Evolutionary conservation across 73 alveolate species (phyloP).

Genomic region (Blepharisma japonicum): DNA sequence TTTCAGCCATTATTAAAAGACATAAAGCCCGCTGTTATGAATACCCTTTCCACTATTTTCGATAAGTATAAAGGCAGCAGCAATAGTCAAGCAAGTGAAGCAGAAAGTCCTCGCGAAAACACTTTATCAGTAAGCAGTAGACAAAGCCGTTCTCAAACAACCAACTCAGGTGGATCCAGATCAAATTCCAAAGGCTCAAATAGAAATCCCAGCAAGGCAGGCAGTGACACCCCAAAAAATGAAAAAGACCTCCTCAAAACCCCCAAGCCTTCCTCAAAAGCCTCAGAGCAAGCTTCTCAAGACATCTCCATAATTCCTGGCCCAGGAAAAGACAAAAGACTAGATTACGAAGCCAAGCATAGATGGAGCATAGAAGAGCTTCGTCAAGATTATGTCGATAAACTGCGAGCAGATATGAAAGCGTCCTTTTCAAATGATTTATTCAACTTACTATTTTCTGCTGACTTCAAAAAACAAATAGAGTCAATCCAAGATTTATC

Average conservation of each 20-base stretch:
- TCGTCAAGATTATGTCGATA: conserved; percentile 67
- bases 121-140: neutral
- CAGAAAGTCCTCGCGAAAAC: neutral
- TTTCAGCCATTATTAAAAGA: conserved; percentile 46
- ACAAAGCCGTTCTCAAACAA: neutral
- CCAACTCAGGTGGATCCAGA: conserved; percentile 3
- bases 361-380: conserved; percentile 66
- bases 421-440: neutral
- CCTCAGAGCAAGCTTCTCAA: neutral
- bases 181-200: neutral
- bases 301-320: conserved; percentile 22
- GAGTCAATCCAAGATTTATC: conserved; percentile 41
- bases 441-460: conserved; percentile 35
- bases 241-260: neutral
- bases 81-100: neutral
- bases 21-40: conserved; percentile 73
- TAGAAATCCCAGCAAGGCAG: neutral
- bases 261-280: conserved; percentile 25
- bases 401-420: conserved; percentile 39
- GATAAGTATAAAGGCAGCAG: neutral
- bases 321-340: conserved; percentile 75
- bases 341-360: conserved; percentile 64
- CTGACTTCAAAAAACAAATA: conserved; percentile 52
- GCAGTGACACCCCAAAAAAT: neutral
- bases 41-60: neutral